These are phyloP conservation scores for Bryoerythrophyllum caledonicum DNA, from an alignment of 225 moss, liverwort and hornwort species.

Conservation along the genomic window DNA sequence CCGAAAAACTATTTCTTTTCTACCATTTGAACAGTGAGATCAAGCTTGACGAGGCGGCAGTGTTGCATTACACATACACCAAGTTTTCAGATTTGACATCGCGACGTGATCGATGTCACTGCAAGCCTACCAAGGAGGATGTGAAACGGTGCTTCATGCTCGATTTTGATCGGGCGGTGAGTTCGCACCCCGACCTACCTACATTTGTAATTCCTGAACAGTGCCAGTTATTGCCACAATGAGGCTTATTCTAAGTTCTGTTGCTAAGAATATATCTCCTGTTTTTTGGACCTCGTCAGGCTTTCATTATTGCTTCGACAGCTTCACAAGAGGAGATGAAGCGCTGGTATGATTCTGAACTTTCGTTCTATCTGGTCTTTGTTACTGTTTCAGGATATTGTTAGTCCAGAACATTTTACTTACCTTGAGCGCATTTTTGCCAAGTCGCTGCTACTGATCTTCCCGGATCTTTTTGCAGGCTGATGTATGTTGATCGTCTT, in stretches of 20 bases:
- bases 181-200: slow-evolving; percentile 15
- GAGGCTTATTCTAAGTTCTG: neutral
- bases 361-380: neutral
- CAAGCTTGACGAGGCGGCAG: slow-evolving; percentile 96
- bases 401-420: neutral
- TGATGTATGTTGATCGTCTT: slow-evolving; percentile 20
- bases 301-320: slow-evolving; percentile 98
- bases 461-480: neutral
- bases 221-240: neutral
- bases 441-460: neutral
- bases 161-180: slow-evolving; percentile 96
- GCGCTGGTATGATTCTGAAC: slow-evolving; percentile 63
- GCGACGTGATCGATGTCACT: slow-evolving; percentile 95
- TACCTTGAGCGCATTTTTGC: neutral
- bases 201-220: neutral
- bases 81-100: slow-evolving; percentile 98
- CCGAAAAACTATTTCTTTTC: neutral
- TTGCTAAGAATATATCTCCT: slow-evolving; percentile 8
- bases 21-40: slow-evolving; percentile 66
- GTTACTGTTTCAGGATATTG: neutral
- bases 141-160: slow-evolving; percentile 99
- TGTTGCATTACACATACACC: slow-evolving; percentile 93
- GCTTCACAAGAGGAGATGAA: slow-evolving; percentile 96
- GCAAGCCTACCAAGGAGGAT: slow-evolving; percentile 99
- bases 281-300: slow-evolving; percentile 46